These are phyloP conservation scores for Croton laevigatus DNA, from an alignment of 441 rosid genomes.

Conservation along the genomic window DNA sequence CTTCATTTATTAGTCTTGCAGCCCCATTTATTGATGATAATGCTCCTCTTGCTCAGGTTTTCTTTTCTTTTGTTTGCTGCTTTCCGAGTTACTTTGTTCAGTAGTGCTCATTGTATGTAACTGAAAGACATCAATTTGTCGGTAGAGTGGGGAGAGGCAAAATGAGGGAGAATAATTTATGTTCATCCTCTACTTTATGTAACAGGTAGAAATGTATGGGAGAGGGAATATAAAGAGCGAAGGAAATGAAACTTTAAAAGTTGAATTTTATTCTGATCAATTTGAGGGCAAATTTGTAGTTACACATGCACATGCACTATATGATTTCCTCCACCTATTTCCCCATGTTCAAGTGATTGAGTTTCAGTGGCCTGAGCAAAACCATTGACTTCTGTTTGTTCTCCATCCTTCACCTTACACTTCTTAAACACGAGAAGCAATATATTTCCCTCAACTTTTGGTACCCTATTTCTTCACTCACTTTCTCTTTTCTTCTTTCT, in stretches of 20 bases:
- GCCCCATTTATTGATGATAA: conserved; percentile 97
- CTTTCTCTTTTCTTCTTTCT: neutral
- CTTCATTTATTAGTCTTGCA: conserved; percentile 95
- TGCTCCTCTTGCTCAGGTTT: conserved; percentile 82
- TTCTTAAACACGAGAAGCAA: neutral
- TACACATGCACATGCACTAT: neutral
- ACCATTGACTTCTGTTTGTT: neutral
- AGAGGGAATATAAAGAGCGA: neutral
- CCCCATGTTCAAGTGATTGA: neutral
- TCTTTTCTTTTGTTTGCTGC: neutral
- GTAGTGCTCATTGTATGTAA: neutral
- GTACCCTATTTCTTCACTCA: neutral
- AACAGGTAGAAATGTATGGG: neutral
- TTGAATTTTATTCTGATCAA: neutral
- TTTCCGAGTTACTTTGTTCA: neutral
- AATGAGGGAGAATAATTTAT: neutral
- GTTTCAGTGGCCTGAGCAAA: neutral
- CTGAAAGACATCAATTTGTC: neutral
- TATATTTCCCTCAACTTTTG: too few relatives aligned
- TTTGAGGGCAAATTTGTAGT: too few relatives aligned
- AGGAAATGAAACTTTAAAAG: too few relatives aligned
- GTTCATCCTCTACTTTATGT: neutral
- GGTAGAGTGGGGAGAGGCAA: neutral
- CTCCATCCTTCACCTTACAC: neutral
- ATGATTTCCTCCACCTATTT: neutral